Base-by-base conservation (phyloP, 2,329 filamentous ascomycete species). In the Fusarium chuoi region DNA sequence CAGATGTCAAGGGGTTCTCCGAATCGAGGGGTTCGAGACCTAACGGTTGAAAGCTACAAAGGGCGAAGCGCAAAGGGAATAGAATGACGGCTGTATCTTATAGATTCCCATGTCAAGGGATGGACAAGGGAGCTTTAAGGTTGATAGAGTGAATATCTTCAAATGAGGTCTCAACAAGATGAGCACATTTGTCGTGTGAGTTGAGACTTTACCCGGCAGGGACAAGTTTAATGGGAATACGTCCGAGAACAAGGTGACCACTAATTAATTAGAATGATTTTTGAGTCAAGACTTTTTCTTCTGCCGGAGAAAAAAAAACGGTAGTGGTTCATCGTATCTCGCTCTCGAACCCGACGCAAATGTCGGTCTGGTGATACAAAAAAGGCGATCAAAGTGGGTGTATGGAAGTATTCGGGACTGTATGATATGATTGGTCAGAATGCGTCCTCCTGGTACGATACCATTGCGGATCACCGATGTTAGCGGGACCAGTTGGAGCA, bases 351-450 rank as follows among this genome's bases (percentile, higher is more conserved):
- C 58, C 41, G 62, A 68, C 59, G 24, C 62, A 74, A 76, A 76
- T 75, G 75, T 77, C 75, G 75, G 75, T 77, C 75, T 77, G 65
- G 65, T 62, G 58, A 65, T 65, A 54, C 57, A 55, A 61, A 70
- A 69, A 62, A 56, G 62, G 65, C 57, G 60, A 74, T 64, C 55
- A 66, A 61, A 57, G 68, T 70, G 69, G 63, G 49, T 75, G 71
- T 75, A 62, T 67, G 62, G 66, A 64, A 75, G 71, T 55, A 49
- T 62, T 56, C 45, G 62, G 20, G 41, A 38, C 41, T 63, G 49
- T 59, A 66, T 70, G 71, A 62, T 60, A 45, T 77, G 75, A 77
- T 77, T 77, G 68, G 75, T 12, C 30, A 60, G 56, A 24, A 28
- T 36, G 6, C 35, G 48, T 45, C 56, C 66, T 55, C 42, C 71